phyloP scores from a whole-genome alignment of 345 rosid genomes.

The Citrus trifoliata region DNA sequence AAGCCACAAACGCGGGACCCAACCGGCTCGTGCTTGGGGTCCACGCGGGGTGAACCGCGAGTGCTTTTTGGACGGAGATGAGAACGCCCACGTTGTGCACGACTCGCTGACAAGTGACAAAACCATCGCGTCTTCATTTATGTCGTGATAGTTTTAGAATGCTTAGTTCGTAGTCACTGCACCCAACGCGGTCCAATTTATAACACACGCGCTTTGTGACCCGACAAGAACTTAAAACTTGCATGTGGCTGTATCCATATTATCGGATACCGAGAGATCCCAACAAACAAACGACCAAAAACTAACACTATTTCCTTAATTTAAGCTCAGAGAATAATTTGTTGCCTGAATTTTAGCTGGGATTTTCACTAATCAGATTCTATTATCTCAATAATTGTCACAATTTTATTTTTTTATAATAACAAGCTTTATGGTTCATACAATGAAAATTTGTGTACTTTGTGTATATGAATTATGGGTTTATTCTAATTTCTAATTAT shows the following conservation, averaged over 20 bases:
- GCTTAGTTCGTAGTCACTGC: neutral
- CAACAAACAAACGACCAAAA: conserved; percentile 8
- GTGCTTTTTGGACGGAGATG: conserved; percentile 17
- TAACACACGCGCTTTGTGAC: neutral
- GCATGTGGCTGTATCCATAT: conserved; percentile 15
- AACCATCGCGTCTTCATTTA: neutral
- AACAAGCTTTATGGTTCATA: neutral
- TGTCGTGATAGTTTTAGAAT: no score
- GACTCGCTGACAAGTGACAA: neutral
- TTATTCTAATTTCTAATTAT: neutral
- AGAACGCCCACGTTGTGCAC: neutral
- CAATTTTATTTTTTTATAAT: neutral
- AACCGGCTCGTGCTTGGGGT: neutral
- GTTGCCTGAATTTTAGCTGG: conserved; percentile 9
- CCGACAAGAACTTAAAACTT: conserved; percentile 14
- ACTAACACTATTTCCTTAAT: conserved; percentile 8
- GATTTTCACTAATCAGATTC: neutral
- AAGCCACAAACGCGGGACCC: neutral
- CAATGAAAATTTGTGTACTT: no score
- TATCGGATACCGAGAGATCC: conserved; percentile 4
- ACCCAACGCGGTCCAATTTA: neutral
- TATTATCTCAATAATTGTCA: neutral
- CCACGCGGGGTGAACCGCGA: conserved; percentile 10
- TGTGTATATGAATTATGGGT: neutral
- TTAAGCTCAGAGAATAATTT: neutral